These are phyloP conservation scores for Heterobasidion parviporum DNA, from an alignment of 1,284 basidiomycete species.

Conservation along the genomic window DNA sequence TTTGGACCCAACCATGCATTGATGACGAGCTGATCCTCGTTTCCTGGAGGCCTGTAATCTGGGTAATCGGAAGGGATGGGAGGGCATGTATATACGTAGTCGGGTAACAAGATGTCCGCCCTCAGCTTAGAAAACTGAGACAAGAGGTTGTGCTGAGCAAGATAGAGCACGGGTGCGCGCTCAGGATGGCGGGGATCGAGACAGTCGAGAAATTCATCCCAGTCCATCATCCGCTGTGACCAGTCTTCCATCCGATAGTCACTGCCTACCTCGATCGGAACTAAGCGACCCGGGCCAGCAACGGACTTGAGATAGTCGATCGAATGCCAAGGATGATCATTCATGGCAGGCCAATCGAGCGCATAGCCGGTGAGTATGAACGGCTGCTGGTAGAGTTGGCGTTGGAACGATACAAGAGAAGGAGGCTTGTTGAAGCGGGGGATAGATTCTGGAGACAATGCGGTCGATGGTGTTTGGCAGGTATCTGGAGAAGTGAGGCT, in stretches of 20 bases:
- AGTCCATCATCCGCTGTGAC: conserved; percentile 75
- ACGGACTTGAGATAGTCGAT: conserved; percentile 56
- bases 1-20: conserved; percentile 89
- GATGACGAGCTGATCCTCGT: conserved; percentile 62
- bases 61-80: conserved; percentile 34
- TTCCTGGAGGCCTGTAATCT: conserved; percentile 56
- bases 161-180: conserved; percentile 51
- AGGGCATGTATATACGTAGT: conserved; percentile 79
- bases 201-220: conserved; percentile 67
- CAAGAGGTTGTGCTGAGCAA: conserved; percentile 87
- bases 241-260: conserved; percentile 81
- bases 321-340: conserved; percentile 62
- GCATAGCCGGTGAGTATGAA: conserved; percentile 69
- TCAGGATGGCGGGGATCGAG: conserved; percentile 20
- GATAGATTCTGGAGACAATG: conserved; percentile 19
- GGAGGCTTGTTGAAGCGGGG: conserved; percentile 35
- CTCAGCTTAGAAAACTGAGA: conserved; percentile 77
- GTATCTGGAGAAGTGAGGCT: conserved; percentile 11
- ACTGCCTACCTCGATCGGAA: conserved; percentile 85
- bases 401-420: conserved; percentile 47
- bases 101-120: conserved; percentile 73
- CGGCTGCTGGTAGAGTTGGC: conserved; percentile 32
- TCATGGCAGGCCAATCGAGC: conserved; percentile 62
- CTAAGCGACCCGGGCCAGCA: conserved; percentile 72
- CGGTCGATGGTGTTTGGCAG: conserved; percentile 2